phyloP scores from a whole-genome alignment of 768 basidiomycete genomes.

The Russula sp. region DNA sequence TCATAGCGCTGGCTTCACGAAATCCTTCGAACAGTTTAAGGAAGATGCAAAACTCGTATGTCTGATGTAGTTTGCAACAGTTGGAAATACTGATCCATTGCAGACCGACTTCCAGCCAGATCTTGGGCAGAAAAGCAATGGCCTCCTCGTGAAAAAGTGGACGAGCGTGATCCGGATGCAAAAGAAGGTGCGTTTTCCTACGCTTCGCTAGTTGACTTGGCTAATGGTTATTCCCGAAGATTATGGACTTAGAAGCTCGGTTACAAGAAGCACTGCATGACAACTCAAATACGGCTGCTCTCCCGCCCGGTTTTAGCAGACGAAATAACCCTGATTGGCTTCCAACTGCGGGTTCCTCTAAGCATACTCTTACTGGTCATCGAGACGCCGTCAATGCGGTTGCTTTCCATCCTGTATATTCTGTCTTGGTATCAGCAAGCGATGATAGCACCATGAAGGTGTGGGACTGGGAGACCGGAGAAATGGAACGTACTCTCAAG shows the following conservation, averaged over 20 bases:
- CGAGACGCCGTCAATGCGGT: constrained; percentile 42
- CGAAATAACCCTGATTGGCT: constrained; percentile 45
- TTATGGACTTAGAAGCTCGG: constrained; percentile 55
- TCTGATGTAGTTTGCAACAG: not conserved
- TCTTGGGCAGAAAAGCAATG: constrained; percentile 24
- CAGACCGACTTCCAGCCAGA: constrained; percentile 31
- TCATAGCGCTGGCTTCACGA: constrained; percentile 30
- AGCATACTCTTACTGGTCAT: constrained; percentile 45
- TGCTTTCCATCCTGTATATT: constrained; percentile 54
- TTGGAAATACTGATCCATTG: constrained; percentile 2
- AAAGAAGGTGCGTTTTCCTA: constrained; percentile 21
- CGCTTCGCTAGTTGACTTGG: not conserved
- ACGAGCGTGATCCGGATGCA: constrained; percentile 27
- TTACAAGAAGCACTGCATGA: constrained; percentile 47
- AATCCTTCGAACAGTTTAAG: constrained; percentile 33
- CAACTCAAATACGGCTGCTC: constrained; percentile 33
- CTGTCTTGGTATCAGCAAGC: constrained; percentile 45
- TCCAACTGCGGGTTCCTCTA: constrained; percentile 36
- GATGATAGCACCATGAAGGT: constrained; percentile 53
- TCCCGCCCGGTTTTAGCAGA: constrained; percentile 31
- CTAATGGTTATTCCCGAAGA: constrained; percentile 32
- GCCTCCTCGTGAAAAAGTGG: constrained; percentile 26
- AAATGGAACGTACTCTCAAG: constrained; percentile 53
- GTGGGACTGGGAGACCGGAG: constrained; percentile 61
- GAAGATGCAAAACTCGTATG: constrained; percentile 26